A percentile compares a stretch with the other conserved stretches of the same genome.
These are phyloP conservation scores for Mrakiaceae sp. DNA, from an alignment of 1,284 basidiomycete species.

Conservation along the genomic window DNA sequence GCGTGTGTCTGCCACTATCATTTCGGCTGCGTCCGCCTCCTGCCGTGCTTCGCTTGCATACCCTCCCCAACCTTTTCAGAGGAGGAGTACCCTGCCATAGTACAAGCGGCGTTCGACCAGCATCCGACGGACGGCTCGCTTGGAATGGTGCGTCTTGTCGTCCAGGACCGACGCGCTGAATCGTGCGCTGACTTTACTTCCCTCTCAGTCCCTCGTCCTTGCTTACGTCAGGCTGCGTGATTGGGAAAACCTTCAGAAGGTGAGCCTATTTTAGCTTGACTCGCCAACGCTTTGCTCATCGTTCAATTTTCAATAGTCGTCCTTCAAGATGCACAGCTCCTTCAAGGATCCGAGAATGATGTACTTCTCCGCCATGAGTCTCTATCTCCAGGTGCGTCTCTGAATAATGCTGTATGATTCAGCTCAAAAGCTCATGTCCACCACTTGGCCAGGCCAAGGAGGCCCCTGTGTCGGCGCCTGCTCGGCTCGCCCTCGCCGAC, in stretches of 20 bases:
- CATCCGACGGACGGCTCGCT: conserved; percentile 68
- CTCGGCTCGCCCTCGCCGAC: conserved; percentile 49
- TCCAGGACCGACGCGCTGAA: not conserved
- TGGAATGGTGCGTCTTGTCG: conserved; percentile 66
- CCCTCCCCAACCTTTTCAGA: too few relatives aligned
- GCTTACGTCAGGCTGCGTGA: conserved; percentile 20
- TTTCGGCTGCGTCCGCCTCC: too few relatives aligned
- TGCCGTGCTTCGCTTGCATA: too few relatives aligned
- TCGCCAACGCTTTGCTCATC: conserved; percentile 6
- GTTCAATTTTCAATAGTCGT: conserved; percentile 40
- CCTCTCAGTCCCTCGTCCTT: conserved; percentile 6
- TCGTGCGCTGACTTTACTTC: not conserved
- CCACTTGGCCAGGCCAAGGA: conserved; percentile 51
- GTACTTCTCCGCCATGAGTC: conserved; percentile 70
- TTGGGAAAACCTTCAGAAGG: conserved; percentile 28
- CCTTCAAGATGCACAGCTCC: conserved; percentile 63
- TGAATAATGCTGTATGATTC: conserved; percentile 16
- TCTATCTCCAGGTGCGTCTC: conserved; percentile 46
- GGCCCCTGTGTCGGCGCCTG: conserved; percentile 31
- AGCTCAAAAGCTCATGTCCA: conserved; percentile 49
- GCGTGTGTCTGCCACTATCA: too few relatives aligned
- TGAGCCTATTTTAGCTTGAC: conserved; percentile 17
- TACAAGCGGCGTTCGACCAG: conserved; percentile 33
- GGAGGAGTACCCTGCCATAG: too few relatives aligned
- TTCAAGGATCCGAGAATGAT: conserved; percentile 66